Evolutionary conservation across 2,329 filamentous ascomycete species (phyloP), one percentile per base, ranked within the genome.

Genomic region (Microcyclospora pomicola): DNA sequence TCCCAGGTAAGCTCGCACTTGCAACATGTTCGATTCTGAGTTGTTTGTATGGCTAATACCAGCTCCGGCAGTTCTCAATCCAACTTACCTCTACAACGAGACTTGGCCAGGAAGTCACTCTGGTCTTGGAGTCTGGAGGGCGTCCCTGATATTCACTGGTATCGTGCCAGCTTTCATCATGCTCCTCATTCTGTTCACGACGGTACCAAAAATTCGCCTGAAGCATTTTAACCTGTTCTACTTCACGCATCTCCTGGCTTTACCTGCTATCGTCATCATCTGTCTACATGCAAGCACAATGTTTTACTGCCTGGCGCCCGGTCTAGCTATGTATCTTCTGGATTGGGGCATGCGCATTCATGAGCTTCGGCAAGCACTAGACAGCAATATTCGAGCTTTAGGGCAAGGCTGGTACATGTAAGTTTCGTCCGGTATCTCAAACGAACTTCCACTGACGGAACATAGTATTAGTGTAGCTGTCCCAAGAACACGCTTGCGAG

Each of bases 191-290:
- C 28, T 45, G 13, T 31, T 39, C n/a, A 44, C 43, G 15, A 45
- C 37, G 34, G 36, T 41, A 9, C 39, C 43, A n/a, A 30, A 27
- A 12, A 33, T 46, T 9, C 34, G 43, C 15, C 35, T 35, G 13
- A 46, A 40, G 29, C 34, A 43, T 34, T 44, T 46, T 42, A 46
- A 46, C 19, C 16, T 43, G 10, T 46, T 46, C 33, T 46, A 46
- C 39, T 44, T 46, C 33, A 42, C 39, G 11, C 43, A 46, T 27
- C 37, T 46, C 15, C 33, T 46, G 5, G 39, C 35, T 10, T 38
- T 46, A 5, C 15, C 40, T 12, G 42, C 43, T 11, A 36, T 46
- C 6, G 35, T 46, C 13, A 34, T 46, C 13, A 36, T 46, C 15
- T 46, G 43, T 27, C 39, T 46, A 11, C 43, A 46, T 28, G 43